Evolutionary conservation across 2,329 filamentous ascomycete species (phyloP).

Genomic region (Scopulariopsis brevicaulis): DNA sequence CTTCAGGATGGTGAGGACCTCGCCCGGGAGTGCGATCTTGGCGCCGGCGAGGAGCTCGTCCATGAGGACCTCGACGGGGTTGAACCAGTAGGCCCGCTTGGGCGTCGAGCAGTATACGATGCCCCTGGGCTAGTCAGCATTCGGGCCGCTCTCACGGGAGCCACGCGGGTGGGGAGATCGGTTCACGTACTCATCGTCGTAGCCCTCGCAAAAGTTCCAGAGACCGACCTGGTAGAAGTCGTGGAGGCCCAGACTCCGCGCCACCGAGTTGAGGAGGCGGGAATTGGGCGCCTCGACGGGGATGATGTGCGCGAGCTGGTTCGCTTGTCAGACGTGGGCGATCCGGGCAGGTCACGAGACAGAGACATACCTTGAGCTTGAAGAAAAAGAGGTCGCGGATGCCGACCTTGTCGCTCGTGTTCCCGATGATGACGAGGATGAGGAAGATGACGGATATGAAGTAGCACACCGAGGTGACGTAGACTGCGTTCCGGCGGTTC

Average conservation of each 20-base stretch:
- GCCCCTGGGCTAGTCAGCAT: conserved; percentile 31
- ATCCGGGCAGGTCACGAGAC: background rate
- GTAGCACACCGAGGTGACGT: conserved; percentile 58
- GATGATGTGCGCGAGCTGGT: conserved; percentile 69
- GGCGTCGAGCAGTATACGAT: conserved; percentile 68
- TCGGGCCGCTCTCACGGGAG: background rate
- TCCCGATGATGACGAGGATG: conserved; percentile 69
- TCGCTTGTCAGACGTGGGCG: background rate
- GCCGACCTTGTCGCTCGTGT: conserved; percentile 49
- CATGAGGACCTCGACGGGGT: conserved; percentile 72
- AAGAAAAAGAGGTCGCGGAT: conserved; percentile 72
- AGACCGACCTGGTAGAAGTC: conserved; percentile 91
- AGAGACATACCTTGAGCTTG: conserved; percentile 36
- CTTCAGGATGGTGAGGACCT: conserved; percentile 61
- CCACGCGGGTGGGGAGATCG: conserved; percentile 15
- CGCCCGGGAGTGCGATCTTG: conserved; percentile 66
- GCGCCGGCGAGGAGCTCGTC: conserved; percentile 73
- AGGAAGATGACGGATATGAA: conserved; percentile 67
- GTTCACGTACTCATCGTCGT: conserved; percentile 45
- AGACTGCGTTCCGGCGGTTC: conserved; percentile 45
- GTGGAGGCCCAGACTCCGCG: conserved; percentile 74
- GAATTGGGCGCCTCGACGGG: conserved; percentile 61
- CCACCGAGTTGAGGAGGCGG: conserved; percentile 74
- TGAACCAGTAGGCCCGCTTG: conserved; percentile 73
- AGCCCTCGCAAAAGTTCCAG: conserved; percentile 89